Conservation (phyloP, 148 eudicot genomes). For the Rhododendron ovatum region DNA sequence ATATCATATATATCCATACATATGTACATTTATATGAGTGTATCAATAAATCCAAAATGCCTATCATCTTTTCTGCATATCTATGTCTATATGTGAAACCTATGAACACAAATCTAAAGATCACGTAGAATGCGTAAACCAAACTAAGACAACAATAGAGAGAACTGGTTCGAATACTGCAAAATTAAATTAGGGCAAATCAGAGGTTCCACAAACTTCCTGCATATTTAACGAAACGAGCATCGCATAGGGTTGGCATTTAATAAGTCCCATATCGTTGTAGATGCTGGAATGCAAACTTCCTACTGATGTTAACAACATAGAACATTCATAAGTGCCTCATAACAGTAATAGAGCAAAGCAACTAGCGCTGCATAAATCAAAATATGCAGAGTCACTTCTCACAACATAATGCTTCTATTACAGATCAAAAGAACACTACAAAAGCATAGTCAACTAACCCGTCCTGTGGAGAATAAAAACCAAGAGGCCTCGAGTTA, state of each 20-base stretch:
- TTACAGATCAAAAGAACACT: not conserved
- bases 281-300: not conserved
- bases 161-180: too few relatives aligned
- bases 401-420: not conserved
- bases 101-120: too few relatives aligned
- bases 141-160: too few relatives aligned
- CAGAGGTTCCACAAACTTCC: not conserved
- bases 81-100: too few relatives aligned
- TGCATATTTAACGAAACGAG: not conserved
- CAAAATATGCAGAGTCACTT: not conserved
- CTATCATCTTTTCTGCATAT: too few relatives aligned
- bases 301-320: not conserved
- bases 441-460: constrained; percentile 22
- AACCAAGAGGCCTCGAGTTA: constrained; percentile 61
- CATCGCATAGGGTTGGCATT: not conserved
- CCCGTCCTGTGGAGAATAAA: constrained; percentile 88
- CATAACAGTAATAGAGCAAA: not conserved
- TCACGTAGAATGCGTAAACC: too few relatives aligned
- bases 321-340: not conserved
- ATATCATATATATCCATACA: too few relatives aligned
- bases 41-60: too few relatives aligned
- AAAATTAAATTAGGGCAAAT: too few relatives aligned
- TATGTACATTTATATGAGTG: too few relatives aligned
- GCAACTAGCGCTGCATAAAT: not conserved
- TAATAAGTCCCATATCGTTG: not conserved